A percentile compares a stretch with the other conserved stretches of the same genome.
Conservation (phyloP, 2,329 filamentous ascomycete species). For the Penicillium sp. region DNA sequence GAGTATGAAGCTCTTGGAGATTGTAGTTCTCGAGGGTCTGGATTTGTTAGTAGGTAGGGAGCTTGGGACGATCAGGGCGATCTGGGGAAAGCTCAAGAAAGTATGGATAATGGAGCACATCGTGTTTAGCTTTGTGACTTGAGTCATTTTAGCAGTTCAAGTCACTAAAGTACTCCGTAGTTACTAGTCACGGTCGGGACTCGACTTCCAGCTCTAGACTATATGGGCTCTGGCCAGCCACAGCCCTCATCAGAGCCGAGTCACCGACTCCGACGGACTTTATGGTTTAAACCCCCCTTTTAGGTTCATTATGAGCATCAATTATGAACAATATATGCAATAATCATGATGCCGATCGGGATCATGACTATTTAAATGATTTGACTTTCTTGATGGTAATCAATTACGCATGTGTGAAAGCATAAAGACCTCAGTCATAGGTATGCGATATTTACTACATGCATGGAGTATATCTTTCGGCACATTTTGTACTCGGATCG, state of each 20-base stretch:
- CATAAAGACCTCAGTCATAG: background rate
- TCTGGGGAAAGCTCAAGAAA: conserved; percentile 7
- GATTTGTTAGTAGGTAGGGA: background rate
- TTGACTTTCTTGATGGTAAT: background rate
- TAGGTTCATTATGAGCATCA: background rate
- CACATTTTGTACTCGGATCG: background rate
- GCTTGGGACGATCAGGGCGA: background rate
- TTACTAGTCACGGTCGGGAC: background rate
- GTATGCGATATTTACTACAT: background rate
- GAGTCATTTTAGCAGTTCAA: background rate
- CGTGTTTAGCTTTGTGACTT: background rate
- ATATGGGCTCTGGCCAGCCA: background rate
- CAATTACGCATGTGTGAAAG: background rate
- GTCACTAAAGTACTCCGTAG: background rate
- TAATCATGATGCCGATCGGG: background rate
- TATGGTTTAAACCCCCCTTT: background rate
- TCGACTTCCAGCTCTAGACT: background rate
- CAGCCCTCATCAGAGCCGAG: background rate
- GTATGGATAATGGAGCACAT: conserved; percentile 3
- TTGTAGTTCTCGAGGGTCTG: background rate
- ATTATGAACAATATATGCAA: background rate
- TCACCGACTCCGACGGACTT: background rate
- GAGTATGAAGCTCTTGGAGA: background rate
- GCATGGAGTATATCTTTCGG: background rate
- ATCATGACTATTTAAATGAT: background rate